Percentiles rank a stretch among this genome's conserved stretches.
Evolutionary conservation across 1,284 basidiomycete species (phyloP).

Genomic region (Neolentinus lepideus): DNA sequence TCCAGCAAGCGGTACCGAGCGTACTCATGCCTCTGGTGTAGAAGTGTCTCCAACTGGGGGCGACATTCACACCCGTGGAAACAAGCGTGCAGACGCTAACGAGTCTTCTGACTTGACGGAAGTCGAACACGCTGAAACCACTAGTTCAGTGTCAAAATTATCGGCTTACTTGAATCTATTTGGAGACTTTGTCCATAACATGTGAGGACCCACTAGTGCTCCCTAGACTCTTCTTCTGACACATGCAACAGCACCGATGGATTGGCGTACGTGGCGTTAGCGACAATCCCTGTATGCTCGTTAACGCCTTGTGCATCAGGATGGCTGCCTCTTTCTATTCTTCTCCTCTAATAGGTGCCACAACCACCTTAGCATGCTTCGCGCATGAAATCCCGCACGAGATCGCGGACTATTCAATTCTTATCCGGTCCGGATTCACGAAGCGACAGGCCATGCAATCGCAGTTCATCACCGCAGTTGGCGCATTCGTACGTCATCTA

Average conservation of each 20-base stretch:
- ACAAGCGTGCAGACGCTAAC: not conserved
- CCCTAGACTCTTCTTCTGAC: conserved; percentile 12
- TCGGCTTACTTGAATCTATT: conserved; percentile 89
- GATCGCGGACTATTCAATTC: conserved; percentile 88
- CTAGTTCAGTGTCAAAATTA: conserved; percentile 59
- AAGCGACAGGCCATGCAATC: conserved; percentile 87
- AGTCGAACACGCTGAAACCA: conserved; percentile 22
- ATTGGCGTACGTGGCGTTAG: conserved; percentile 53
- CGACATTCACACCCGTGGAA: conserved; percentile 13
- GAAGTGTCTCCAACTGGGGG: conserved; percentile 18
- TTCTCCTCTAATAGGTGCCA: conserved; percentile 82
- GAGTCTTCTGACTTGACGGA: conserved; percentile 13
- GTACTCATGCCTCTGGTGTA: conserved; percentile 22
- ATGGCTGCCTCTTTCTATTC: conserved; percentile 92
- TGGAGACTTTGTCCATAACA: conserved; percentile 85
- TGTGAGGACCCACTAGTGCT: conserved; percentile 38
- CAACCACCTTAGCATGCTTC: conserved; percentile 86
- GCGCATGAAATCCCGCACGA: conserved; percentile 90
- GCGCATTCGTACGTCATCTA: conserved; percentile 69
- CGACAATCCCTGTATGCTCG: conserved; percentile 7
- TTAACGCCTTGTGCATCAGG: conserved; percentile 26
- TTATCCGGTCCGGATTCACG: conserved; percentile 83
- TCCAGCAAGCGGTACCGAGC: conserved; percentile 24
- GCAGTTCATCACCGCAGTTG: conserved; percentile 84
- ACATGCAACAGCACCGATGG: conserved; percentile 68